These are phyloP conservation scores for Diaporthe longicolla DNA, from an alignment of 2,329 filamentous ascomycete genomes.

Conservation along the genomic window DNA sequence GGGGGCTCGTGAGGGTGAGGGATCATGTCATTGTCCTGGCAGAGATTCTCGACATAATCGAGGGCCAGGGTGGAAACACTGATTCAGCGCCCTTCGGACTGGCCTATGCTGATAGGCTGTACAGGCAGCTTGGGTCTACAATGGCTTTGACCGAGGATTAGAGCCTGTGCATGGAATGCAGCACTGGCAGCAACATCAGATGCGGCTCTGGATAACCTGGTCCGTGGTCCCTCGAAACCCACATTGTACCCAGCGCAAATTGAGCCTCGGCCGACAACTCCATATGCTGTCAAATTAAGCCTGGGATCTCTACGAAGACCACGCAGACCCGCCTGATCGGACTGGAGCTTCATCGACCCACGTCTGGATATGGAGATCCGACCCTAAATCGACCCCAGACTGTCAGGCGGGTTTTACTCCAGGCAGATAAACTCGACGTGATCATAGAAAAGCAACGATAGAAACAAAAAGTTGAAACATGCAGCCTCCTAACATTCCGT, in stretches of 20 bases:
- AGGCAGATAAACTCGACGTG: not conserved
- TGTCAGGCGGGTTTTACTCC: not conserved
- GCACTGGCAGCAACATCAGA: not conserved
- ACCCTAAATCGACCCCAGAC: not conserved
- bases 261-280: not conserved
- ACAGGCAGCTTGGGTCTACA: constrained; percentile 58
- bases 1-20: constrained; percentile 61
- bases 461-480: constrained; percentile 1
- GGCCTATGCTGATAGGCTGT: constrained; percentile 64
- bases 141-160: constrained; percentile 47
- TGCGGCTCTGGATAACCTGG: not conserved
- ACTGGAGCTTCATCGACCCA: not conserved
- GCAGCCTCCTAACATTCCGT: constrained; percentile 8
- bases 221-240: not conserved
- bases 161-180: not conserved
- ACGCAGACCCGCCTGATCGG: no score
- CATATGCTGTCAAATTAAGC: not conserved
- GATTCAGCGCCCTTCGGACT: constrained; percentile 58
- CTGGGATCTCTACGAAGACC: not conserved
- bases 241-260: not conserved
- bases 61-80: constrained; percentile 46
- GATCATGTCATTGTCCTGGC: constrained; percentile 68
- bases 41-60: constrained; percentile 63
- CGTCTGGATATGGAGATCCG: not conserved
- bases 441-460: not conserved